Evolutionary conservation across 1,284 basidiomycete species (phyloP).

Genomic region (Cryptococcus hybrid): DNA sequence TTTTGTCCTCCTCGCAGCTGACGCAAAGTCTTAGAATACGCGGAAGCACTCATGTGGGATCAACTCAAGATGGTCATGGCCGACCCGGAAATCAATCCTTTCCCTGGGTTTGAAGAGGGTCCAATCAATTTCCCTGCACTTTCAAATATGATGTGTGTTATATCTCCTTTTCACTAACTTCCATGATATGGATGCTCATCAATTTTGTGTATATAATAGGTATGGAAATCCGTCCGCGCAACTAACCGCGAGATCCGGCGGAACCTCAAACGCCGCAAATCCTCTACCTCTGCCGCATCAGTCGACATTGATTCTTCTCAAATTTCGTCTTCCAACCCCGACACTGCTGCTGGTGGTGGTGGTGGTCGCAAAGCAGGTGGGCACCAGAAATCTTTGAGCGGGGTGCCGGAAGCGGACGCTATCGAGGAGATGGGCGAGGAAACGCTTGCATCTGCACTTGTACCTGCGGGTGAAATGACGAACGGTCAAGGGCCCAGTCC

Average conservation of each 20-base stretch:
- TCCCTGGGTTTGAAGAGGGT: constrained; percentile 54
- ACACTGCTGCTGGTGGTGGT: too few relatives aligned
- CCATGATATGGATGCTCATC: background rate
- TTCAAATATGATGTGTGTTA: constrained; percentile 53
- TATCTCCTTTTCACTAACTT: background rate
- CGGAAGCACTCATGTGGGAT: constrained; percentile 55
- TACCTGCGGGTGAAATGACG: background rate
- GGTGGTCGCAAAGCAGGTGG: background rate
- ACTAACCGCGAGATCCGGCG: constrained; percentile 38
- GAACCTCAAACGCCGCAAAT: constrained; percentile 24
- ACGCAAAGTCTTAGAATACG: constrained; percentile 33
- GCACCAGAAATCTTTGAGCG: constrained; percentile 16
- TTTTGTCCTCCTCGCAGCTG: background rate
- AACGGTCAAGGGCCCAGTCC: background rate
- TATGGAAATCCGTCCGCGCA: constrained; percentile 52
- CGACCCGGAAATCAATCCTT: constrained; percentile 34
- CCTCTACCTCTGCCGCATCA: constrained; percentile 9
- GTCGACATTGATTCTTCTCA: background rate
- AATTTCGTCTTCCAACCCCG: too few relatives aligned
- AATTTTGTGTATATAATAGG: constrained; percentile 10
- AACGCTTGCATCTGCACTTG: background rate
- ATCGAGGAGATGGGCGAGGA: constrained; percentile 20
- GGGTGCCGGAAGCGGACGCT: constrained; percentile 28
- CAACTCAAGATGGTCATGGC: constrained; percentile 54
- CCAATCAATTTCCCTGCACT: constrained; percentile 53